Conservation (phyloP, 306 rosid species). For the Phaseolus lunatus region DNA sequence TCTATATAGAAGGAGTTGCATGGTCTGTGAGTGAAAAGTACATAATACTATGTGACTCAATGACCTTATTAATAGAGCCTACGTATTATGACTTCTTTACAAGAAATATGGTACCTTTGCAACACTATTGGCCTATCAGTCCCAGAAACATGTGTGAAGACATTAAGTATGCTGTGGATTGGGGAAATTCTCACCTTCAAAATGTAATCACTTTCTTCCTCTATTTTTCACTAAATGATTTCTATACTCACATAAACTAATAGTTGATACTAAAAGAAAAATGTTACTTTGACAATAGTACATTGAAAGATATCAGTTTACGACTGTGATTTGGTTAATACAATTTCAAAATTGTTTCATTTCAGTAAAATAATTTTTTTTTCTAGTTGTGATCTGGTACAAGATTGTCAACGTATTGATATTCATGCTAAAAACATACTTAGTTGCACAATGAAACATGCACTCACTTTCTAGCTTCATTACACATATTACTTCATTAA, state of each 20-base stretch:
- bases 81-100: slow-evolving; percentile 53
- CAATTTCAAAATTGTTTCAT: too few relatives aligned
- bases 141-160: slow-evolving; percentile 46
- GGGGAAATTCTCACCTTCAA: slow-evolving; percentile 56
- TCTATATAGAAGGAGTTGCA: slow-evolving; percentile 59
- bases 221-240: neutral
- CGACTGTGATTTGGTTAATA: too few relatives aligned
- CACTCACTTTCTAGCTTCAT: too few relatives aligned
- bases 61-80: slow-evolving; percentile 56
- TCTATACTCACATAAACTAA: too few relatives aligned
- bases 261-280: too few relatives aligned
- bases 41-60: slow-evolving; percentile 61
- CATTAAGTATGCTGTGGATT: slow-evolving; percentile 54
- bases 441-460: slow-evolving; percentile 10
- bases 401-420: too few relatives aligned
- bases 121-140: slow-evolving; percentile 59
- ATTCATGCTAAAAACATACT: neutral
- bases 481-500: too few relatives aligned
- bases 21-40: slow-evolving; percentile 69
- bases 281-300: too few relatives aligned
- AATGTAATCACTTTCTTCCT: slow-evolving; percentile 45
- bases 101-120: slow-evolving; percentile 54
- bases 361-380: too few relatives aligned
- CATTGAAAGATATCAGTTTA: too few relatives aligned
- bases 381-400: too few relatives aligned